Conservation (phyloP, 306 rosid species). For the Cucumis sativus region Cucumber_9930_V3 NC_026655.2:27106501-27107000, state of each 20-base stretch:
- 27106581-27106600: conserved; percentile 36
- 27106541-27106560: conserved; percentile 28
- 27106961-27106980: neutral
- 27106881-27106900: conserved; percentile 82
- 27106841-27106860: neutral
- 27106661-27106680: conserved; percentile 10
- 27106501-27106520: neutral
- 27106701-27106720: conserved; percentile 27
- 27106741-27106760: conserved; percentile 48
- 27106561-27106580: conserved; percentile 31
- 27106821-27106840: neutral
- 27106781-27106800: conserved; percentile 68
- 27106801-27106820: conserved; percentile 40
- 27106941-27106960: conserved; percentile 59
- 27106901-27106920: conserved; percentile 43
- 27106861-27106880: neutral
- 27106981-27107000: neutral
- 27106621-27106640: conserved; percentile 54
- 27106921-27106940: conserved; percentile 48
- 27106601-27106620: conserved; percentile 31
- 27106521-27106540: neutral
- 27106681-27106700: conserved; percentile 13
- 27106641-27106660: conserved; percentile 1
- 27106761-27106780: conserved; percentile 39
- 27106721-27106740: conserved; percentile 24